phyloP scores from a whole-genome alignment of 805 yeast species.

The Deakozyma indianensis region DNA sequence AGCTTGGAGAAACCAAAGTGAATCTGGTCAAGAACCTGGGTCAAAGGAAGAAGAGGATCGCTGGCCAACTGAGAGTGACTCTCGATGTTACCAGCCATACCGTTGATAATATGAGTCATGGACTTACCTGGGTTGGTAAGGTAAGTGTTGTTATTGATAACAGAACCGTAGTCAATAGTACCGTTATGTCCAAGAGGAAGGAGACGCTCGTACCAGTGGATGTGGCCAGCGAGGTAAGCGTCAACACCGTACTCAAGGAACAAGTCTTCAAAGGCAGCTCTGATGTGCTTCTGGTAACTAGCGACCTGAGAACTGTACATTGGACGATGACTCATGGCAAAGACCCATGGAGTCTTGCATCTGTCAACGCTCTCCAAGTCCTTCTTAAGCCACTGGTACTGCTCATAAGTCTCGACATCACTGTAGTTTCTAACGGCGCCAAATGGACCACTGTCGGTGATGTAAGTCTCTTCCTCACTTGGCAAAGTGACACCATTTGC shows the following conservation, averaged over 20 bases:
- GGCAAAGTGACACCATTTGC: too few species aligned
- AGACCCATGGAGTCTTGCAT: too few species aligned
- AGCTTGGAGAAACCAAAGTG: slow-evolving; percentile 9
- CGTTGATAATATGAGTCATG: slow-evolving; percentile 8
- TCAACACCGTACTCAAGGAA: slow-evolving; percentile 9
- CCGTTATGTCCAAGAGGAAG: too few species aligned
- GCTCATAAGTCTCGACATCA: slow-evolving; percentile 4
- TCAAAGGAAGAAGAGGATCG: slow-evolving; percentile 4
- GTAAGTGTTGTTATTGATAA: slow-evolving; percentile 7
- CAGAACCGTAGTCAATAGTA: slow-evolving; percentile 1
- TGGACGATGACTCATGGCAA: slow-evolving; percentile 8
- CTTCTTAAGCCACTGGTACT: slow-evolving; percentile 11
- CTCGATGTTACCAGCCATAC: slow-evolving; percentile 11
- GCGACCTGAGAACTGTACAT: slow-evolving; percentile 9
- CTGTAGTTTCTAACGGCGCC: slow-evolving; percentile 2
- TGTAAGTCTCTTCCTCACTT: too few species aligned
- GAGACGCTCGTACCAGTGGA: too few species aligned
- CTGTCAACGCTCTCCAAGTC: slow-evolving; percentile 11
- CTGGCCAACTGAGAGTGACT: slow-evolving; percentile 6
- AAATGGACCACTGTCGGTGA: too few species aligned
- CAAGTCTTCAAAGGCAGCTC: slow-evolving; percentile 8
- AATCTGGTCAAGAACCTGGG: slow-evolving; percentile 7
- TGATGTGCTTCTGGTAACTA: too few species aligned
- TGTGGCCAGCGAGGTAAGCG: too few species aligned
- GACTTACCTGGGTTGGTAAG: slow-evolving; percentile 6